Conservation (phyloP, 2,329 filamentous ascomycete species). For the Colletotrichum horii region DNA sequence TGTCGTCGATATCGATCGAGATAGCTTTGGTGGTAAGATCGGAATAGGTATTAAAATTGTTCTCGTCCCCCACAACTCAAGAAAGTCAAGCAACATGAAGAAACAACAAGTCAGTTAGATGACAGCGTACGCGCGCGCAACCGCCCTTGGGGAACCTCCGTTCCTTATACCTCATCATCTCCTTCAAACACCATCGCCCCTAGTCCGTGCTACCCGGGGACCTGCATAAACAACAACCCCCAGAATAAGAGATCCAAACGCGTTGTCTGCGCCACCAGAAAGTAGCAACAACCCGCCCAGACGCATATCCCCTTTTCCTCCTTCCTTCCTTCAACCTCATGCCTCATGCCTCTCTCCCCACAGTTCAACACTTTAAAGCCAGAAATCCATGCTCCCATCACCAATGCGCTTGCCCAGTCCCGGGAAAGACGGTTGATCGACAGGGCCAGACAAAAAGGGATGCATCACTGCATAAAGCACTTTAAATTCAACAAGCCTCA, state of each 20-base stretch:
- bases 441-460: background rate
- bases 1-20: background rate
- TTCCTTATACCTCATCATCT: background rate
- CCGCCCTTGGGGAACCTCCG: background rate
- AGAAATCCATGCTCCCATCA: background rate
- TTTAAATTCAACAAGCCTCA: background rate
- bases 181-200: background rate
- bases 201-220: background rate
- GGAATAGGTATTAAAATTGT: background rate
- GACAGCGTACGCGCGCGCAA: background rate
- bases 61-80: background rate
- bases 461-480: constrained; percentile 16
- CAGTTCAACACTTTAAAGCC: background rate
- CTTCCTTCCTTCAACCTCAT: background rate
- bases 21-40: background rate
- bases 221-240: background rate
- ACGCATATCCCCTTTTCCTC: background rate
- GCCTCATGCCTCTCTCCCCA: background rate
- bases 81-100: background rate
- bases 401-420: background rate
- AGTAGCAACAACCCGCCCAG: background rate
- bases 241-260: constrained; percentile 1
- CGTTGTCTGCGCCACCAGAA: background rate
- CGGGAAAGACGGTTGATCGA: background rate
- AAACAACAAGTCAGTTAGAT: background rate